Base-by-base conservation (phyloP, 768 basidiomycete genomes). In the Dentipellis fragilis region DNA sequence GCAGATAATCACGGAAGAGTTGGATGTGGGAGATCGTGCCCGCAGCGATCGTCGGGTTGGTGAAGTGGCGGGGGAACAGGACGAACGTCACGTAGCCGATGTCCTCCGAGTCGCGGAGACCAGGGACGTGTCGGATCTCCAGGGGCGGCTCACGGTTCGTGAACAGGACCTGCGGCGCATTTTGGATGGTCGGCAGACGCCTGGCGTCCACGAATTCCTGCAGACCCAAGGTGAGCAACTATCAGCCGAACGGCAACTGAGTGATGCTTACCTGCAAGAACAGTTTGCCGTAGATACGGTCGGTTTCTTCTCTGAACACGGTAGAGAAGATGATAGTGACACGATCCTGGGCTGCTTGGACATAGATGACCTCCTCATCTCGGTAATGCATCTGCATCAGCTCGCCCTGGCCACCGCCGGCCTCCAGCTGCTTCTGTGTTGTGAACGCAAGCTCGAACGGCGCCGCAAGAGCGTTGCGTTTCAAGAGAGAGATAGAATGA, bases 141-240 rank as follows among this genome's bases (percentile, higher is more conserved):
- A 96, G 79, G 0, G 96, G 96, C 22, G 96, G 94, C 45, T 96
- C 93, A 42, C 93, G 84, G 64, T 86, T 94, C 10, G 90, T 88
- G 70, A 96, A 98, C 10, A 94, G 76, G 12, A 99, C 96, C 69
- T 98, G 96, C 0, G 96, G 96, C 1, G 96, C 96, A 60, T 89
- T 93, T 71, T 98, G 96, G 52, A 98, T 88, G 10, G 86, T 84
- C 1, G 94, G 91, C 57, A 90, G 81, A 51, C 91, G 80, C 54
- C 96, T 81, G n/a, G 96, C 95, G 74, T 99, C 96, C 35, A 98
- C 96, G 64, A 99, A 99, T 84, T 98, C 96, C 92, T 94, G 60
- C 1, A 51, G 29, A 35, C 29, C 29, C 29, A 3, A 29, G 29
- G 29, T 36, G 51, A 45, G 49, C 29, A 17, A 19, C 55, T 50